Evolutionary conservation across 345 rosid species (phyloP), one percentile per base, ranked within the genome.

Genomic region (Erysimum cheiranthoides): DNA sequence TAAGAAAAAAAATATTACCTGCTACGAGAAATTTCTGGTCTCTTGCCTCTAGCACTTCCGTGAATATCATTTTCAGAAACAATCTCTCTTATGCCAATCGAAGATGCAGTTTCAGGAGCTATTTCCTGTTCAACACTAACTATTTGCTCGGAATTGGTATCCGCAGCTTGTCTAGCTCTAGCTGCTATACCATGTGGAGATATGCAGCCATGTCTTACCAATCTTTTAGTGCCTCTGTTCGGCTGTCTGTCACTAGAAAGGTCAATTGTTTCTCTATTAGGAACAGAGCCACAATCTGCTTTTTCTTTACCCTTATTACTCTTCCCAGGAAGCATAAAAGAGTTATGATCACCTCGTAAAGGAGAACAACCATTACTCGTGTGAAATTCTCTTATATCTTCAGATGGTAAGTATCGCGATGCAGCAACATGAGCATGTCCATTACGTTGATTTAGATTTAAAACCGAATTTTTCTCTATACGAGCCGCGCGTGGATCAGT

Each of bases 171-270:
- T 61, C 82, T 84, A 60, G 82, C 79, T 81, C 69, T 87, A 32
- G 77, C 75, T 67, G 86, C 88, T 75, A 87, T 90, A 73, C 75
- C 88, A 65, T 78, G 73, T 1, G 95, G 97, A 79, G 96, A 90
- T 35, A 94, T 94, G 81, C 91, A 92, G 38, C 98, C 98, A 76
- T 90, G 82, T 70, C 93, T 79, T n/a, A 92, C 98, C 82, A 94
- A 82, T 73, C 90, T 83, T 78, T 80, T 94, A 50, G 80, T 83
- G 68, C 92, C 83, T 30, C 66, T 67, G 42, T 62, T 72, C 49
- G 42, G 82, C 58, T 57, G 68, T 57, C 63, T 77, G 67, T 58
- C 82, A 81, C 80, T 42, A 16, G 86, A 79, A 21, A 82, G 59
- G 75, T 74, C 77, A 71, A 81, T 68, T 40, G 64, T 83, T 79